Evolutionary conservation across 805 yeast genomes (phyloP).

Genomic region (Barnettozyma wickerhamii): DNA sequence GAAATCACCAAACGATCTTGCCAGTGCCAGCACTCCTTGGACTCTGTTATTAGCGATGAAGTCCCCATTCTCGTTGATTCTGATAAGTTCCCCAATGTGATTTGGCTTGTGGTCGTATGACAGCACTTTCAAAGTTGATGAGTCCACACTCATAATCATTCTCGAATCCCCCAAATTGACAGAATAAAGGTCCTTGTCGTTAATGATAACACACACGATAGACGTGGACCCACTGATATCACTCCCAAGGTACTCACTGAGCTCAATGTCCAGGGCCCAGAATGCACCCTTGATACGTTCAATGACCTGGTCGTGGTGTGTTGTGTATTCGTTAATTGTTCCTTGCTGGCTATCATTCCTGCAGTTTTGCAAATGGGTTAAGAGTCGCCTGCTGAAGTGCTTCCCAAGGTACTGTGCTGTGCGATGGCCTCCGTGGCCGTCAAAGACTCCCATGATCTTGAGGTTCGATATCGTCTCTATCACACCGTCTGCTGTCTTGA

Average conservation of each 20-base stretch:
- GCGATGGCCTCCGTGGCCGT: slow-evolving; percentile 76
- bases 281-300: slow-evolving; percentile 40
- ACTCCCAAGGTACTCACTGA: slow-evolving; percentile 32
- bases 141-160: slow-evolving; percentile 41
- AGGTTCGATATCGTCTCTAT: slow-evolving; percentile 18
- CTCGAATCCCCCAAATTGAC: slow-evolving; percentile 80
- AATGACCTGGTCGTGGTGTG: slow-evolving; percentile 31
- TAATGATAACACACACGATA: slow-evolving; percentile 40
- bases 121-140: slow-evolving; percentile 52
- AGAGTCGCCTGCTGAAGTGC: slow-evolving; percentile 23
- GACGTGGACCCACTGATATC: slow-evolving; percentile 51
- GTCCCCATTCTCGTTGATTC: slow-evolving; percentile 93
- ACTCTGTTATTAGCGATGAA: slow-evolving; percentile 91
- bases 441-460: slow-evolving; percentile 67
- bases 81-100: slow-evolving; percentile 87
- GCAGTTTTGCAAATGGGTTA: slow-evolving; percentile 5
- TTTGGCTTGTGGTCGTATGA: slow-evolving; percentile 90
- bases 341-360: background rate
- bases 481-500: slow-evolving; percentile 19
- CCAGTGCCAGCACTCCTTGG: slow-evolving; percentile 89
- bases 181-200: slow-evolving; percentile 43
- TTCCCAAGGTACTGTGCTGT: slow-evolving; percentile 51
- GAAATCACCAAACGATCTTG: slow-evolving; percentile 87
- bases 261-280: slow-evolving; percentile 40
- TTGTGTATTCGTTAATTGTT: slow-evolving; percentile 25